A percentile compares a stretch with the other conserved stretches of the same genome.
These are phyloP conservation scores for Olyra latifolia DNA, from an alignment of 176 grass and related monocot genomes.

Conservation along the genomic window DNA sequence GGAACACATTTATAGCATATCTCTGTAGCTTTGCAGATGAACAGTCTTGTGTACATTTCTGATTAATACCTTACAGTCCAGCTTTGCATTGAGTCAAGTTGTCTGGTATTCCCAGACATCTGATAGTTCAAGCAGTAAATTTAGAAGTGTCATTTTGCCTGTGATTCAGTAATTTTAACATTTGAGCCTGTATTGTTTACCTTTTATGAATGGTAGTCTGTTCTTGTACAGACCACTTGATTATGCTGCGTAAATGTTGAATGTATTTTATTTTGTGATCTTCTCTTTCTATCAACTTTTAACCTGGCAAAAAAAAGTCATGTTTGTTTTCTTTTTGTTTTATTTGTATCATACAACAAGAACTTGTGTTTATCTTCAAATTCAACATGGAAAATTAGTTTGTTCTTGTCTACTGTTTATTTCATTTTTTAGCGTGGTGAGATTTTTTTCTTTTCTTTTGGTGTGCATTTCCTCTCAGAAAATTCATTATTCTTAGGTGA, in stretches of 20 bases:
- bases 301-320: background rate
- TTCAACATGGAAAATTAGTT: background rate
- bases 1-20: constrained; percentile 12
- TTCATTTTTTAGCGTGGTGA: background rate
- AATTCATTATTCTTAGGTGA: background rate
- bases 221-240: background rate
- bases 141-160: background rate
- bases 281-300: background rate
- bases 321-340: background rate
- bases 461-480: background rate
- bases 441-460: background rate
- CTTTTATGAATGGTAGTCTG: background rate
- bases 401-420: background rate
- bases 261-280: background rate
- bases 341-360: background rate
- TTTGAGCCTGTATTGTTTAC: background rate
- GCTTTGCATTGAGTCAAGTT: constrained; percentile 11
- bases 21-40: constrained; percentile 14
- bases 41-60: background rate
- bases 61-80: background rate
- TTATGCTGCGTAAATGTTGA: background rate
- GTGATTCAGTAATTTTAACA: background rate
- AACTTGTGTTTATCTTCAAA: background rate
- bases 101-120: background rate
- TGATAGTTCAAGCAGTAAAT: background rate